Base-by-base conservation (phyloP, 495 filamentous ascomycete species). In the Aspergillus ostianus region DNA sequence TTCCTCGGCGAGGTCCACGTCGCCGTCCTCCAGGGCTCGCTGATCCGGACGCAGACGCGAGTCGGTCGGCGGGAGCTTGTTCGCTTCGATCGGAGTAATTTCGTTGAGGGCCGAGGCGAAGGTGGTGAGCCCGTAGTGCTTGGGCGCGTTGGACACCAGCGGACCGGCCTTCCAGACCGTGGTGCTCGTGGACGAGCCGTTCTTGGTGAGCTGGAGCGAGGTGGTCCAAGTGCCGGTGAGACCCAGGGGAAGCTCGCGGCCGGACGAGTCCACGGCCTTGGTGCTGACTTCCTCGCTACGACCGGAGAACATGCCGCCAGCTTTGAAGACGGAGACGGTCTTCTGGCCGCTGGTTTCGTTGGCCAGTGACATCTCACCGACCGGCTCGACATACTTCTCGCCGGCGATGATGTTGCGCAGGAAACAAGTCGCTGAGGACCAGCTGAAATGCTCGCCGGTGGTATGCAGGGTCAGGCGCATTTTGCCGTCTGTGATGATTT, bases 331-430 rank as follows among this genome's bases (percentile, higher is more conserved):
- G 29, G 90, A 84, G 21, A 86, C 80, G 7, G 91, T 87, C 69
- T 89, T 90, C 60, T 87, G 84, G 7, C 94, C 91, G 0, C 86
- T 89, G 9, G 82, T 84, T 62, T 98, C 95, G 70, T 92, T 90
- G 50, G 80, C 72, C 23, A 98, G 84, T 18, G 85, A 83, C 85
- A 98, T 90, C 54, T 83, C 89, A 18, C 92, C 92, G 10, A 96
- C 90, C 1, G 94, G 94, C 74, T 98, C 94, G 30, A 97, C 88
- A 69, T 98, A 98, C 75, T 97, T 98, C 76, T 98, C 94, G 26
- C 94, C 94, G 55, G 94, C 93, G 63, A 98, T 94, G 60, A 98
- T 91, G 66, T 98, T 98, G 49, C 94, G 86, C 56, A 98, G 80
- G 73, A 96, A 98, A 55, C 87, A 89, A 10, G 91, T 97, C 13